Evolutionary conservation across 1,139 yeast genomes (phyloP), one percentile per base, ranked within the genome.

Genomic region (Blastobotrys persicus): DNA sequence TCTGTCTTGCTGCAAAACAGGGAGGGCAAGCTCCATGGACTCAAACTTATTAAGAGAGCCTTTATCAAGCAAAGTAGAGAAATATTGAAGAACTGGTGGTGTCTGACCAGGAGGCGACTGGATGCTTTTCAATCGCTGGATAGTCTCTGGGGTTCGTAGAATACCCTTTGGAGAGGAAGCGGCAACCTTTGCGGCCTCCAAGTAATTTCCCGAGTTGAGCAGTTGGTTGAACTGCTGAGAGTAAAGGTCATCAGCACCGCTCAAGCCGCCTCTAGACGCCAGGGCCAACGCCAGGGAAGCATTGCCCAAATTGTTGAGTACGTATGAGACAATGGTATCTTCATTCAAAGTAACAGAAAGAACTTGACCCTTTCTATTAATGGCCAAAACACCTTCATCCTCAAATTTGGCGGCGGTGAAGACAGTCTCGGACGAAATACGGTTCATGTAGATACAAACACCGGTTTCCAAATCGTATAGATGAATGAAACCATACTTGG

Each of bases 101-200:
- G 89, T 87, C 64, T 88, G 91, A 45, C 98, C 98, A 41, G 96
- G 96, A 56, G 88, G 86, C n/a, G 96, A 88, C 58, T 94, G 95
- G 54, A 92, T 78, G 63, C 83, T 83, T 72, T 92, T 92, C 74
- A 94, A 81, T 70, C 89, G 88, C 70, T 89, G 86, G 65, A 94
- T 91, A 38, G 98, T 92, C 57, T 88, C 95, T 55, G 88, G 95
- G 44, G 96, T 91, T 74, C 99, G 84, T 70, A 94, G 77, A 33
- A 73, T 63, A 2, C 77, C 77, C 65, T 89, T 89, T 52, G 89
- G 92, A 14, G 96, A 88, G 35, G 96, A 85, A 18, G 98, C 98
- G 43, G 98, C 98, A 52, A 92, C 88, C 72, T 88, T 89, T 43
- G 98, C 98, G 47, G 98, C 98, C 63, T 84, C 85, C 52, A 83